Evolutionary conservation across 176 grass and related monocot genomes (phyloP).

Genomic region (Pontederia crassipes): DNA sequence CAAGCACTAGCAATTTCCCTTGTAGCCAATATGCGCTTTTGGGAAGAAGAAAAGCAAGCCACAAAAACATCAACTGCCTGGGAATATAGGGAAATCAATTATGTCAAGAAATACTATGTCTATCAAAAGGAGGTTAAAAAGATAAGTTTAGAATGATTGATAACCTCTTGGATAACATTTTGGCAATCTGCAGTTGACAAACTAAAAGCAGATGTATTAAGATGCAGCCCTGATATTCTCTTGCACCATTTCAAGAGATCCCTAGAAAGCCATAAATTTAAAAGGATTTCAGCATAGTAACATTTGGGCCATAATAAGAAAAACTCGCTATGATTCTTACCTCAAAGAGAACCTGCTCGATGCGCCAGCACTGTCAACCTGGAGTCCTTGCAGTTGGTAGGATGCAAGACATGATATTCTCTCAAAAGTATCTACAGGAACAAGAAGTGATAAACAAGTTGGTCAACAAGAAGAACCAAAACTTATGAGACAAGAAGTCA

Average conservation of each 20-base stretch:
- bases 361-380: conserved; percentile 29
- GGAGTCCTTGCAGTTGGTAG: conserved; percentile 42
- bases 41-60: conserved; percentile 45
- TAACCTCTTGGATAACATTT: conserved; percentile 79
- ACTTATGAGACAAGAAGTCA: conserved; percentile 9
- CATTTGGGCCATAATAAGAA: background rate
- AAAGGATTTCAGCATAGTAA: conserved; percentile 1
- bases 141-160: background rate
- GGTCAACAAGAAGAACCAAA: conserved; percentile 1
- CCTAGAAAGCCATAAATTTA: conserved; percentile 31
- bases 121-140: background rate
- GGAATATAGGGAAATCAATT: conserved; percentile 14
- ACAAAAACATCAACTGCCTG: conserved; percentile 82
- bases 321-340: conserved; percentile 23
- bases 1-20: conserved; percentile 59
- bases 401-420: conserved; percentile 48
- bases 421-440: conserved; percentile 63
- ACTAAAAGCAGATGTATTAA: conserved; percentile 34
- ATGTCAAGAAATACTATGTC: conserved; percentile 6
- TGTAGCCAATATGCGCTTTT: conserved; percentile 46
- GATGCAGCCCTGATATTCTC: conserved; percentile 47
- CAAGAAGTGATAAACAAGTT: conserved; percentile 13
- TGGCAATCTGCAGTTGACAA: conserved; percentile 36
- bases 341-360: conserved; percentile 80
- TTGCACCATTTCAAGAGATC: conserved; percentile 96